phyloP scores from a whole-genome alignment of 192 early-diverging fungal species.

The Geranomyces michiganensis region DNA sequence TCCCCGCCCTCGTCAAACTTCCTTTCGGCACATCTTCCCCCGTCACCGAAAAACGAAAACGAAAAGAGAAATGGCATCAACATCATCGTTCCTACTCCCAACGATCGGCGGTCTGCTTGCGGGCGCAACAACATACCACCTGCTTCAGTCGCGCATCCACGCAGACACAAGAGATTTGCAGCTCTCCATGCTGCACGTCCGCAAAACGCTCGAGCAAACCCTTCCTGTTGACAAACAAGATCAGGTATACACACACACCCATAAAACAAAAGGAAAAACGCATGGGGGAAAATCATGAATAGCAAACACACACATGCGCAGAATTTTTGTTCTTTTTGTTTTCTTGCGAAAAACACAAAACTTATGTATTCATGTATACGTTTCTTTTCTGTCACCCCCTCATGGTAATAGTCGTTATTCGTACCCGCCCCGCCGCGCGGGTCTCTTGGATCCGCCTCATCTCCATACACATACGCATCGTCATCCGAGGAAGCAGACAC shows the following conservation, averaged over 20 bases:
- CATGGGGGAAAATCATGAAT: too few relatives aligned
- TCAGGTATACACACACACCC: too few relatives aligned
- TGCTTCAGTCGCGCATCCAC: conserved; percentile 19
- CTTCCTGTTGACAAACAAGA: conserved; percentile 23
- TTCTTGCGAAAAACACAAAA: too few relatives aligned
- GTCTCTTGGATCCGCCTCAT: too few relatives aligned
- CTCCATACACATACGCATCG: not conserved
- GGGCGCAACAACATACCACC: conserved; percentile 24
- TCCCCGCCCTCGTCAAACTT: too few relatives aligned
- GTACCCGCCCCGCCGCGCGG: conserved; percentile 6
- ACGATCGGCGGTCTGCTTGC: conserved; percentile 23
- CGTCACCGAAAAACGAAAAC: not conserved
- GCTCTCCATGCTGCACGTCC: conserved; percentile 11
- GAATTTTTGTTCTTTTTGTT: too few relatives aligned
- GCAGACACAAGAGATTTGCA: conserved; percentile 3
- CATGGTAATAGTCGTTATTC: conserved; percentile 13
- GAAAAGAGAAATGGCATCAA: conserved; percentile 2
- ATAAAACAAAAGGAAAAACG: too few relatives aligned
- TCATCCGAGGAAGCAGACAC: not conserved
- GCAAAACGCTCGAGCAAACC: conserved; percentile 4
- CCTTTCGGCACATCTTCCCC: too few relatives aligned
- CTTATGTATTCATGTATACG: not conserved
- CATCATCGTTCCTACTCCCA: conserved; percentile 20
- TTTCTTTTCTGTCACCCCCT: not conserved
- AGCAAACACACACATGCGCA: too few relatives aligned